A percentile compares a stretch with the other conserved stretches of the same genome.
Conservation (phyloP, 2,329 filamentous ascomycete species). For the Parascedosporium putredinis region DNA sequence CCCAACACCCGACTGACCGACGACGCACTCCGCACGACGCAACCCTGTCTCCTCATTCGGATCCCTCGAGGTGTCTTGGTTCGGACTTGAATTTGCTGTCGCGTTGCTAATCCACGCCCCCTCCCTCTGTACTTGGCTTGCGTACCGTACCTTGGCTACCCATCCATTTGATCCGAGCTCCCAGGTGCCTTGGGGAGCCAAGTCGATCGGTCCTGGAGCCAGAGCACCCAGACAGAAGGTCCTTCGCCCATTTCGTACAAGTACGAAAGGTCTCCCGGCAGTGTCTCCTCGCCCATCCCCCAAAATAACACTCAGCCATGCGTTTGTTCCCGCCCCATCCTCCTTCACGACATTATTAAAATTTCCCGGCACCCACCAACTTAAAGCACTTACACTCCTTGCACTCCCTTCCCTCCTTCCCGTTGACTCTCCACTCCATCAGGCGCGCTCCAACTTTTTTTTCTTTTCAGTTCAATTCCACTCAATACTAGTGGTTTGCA, state of each 20-base stretch:
- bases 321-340: constrained; percentile 5
- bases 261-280: constrained; percentile 2
- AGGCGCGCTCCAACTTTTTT: neutral
- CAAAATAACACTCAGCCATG: constrained; percentile 6
- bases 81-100: too few relatives aligned
- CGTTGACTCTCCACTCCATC: neutral
- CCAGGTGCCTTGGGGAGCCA: neutral
- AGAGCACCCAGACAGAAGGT: neutral
- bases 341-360: constrained; percentile 4
- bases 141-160: neutral
- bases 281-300: constrained; percentile 1
- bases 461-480: too few relatives aligned
- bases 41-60: too few relatives aligned
- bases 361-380: constrained; percentile 6
- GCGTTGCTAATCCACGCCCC: neutral
- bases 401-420: too few relatives aligned
- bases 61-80: too few relatives aligned
- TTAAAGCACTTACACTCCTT: constrained; percentile 4
- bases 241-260: constrained; percentile 1
- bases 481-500: neutral
- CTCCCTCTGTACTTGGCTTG: neutral
- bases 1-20: neutral
- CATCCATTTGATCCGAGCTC: too few relatives aligned
- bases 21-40: too few relatives aligned
- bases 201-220: neutral